Percentiles rank a stretch among this genome's conserved stretches.
phyloP scores from a whole-genome alignment of 306 rosid genomes.

The Citrullus amarus region DNA sequence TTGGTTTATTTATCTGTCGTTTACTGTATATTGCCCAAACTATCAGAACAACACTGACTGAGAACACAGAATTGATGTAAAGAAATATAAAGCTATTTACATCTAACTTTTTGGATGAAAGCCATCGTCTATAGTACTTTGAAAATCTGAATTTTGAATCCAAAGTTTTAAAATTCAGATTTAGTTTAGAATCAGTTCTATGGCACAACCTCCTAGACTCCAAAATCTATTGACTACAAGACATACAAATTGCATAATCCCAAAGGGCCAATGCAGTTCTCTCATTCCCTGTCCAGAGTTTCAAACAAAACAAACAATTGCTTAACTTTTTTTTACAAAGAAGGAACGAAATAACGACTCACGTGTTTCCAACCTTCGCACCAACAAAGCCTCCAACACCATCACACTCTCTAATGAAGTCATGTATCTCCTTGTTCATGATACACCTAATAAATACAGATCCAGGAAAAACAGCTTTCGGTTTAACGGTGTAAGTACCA shows the following conservation, averaged over 20 bases:
- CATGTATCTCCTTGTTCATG: conserved; percentile 75
- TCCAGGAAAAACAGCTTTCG: conserved; percentile 66
- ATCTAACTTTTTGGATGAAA: background rate
- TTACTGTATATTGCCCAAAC: conserved; percentile 36
- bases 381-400: conserved; percentile 89
- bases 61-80: background rate
- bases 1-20: conserved; percentile 68
- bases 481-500: conserved; percentile 47
- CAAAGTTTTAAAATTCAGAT: background rate
- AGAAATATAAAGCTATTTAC: background rate
- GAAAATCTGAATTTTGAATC: background rate
- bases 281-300: background rate
- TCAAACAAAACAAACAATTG: background rate
- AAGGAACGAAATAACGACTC: conserved; percentile 22
- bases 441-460: conserved; percentile 61
- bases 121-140: background rate
- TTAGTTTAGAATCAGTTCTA: background rate
- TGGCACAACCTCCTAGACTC: background rate
- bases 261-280: background rate
- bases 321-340: background rate
- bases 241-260: background rate
- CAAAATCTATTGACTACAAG: background rate
- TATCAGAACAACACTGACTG: conserved; percentile 2
- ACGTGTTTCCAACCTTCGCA: conserved; percentile 74
- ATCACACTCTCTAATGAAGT: conserved; percentile 52